Base-by-base conservation (phyloP, 1,139 yeast species). In the Geotrichum fermentans region DNA sequence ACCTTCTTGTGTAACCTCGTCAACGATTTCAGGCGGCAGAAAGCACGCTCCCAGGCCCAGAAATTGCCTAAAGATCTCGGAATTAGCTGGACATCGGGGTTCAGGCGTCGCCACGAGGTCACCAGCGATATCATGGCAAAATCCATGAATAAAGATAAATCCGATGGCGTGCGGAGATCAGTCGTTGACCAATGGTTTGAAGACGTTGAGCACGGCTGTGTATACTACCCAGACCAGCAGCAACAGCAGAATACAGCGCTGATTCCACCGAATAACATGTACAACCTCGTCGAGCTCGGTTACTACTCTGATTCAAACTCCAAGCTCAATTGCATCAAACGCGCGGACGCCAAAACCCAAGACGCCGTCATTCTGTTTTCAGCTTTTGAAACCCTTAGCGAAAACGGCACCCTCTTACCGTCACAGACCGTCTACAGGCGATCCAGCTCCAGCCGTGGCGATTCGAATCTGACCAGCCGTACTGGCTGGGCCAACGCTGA, bases 61-160 rank as follows among this genome's bases (percentile, higher is more conserved):
- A 10, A n/a, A 22, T 33, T 43, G 5, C 40, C 39, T 4, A 48
- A 43, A 18, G 43, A 43, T 14, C 30, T 48, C 4, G 51, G 51
- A 8, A 32, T 48, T 24, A 29, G 40, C 14, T 48, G 51, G 51
- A 43, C 51, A 10, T 44, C 47, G 2, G 51, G 51, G 8, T 48
- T 48, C 35, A 29, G 47, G 14, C 42, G 46, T 8, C 28, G 51
- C 1, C 43, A 47, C 24, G 34, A 33, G 10, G 33, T 32, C 8
- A 41, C 32, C 16, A 43, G 40, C 11, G 44, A 47, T 5, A 38
- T 47, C 14, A 44, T 44, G 48, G 26, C 39, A 2, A 30, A 24
- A 21, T 44, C 48, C 2, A 39, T 47, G 47, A 43, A 40, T 26
- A 38, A 37, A 11, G 36, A 47, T n/a, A 43, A 39, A 16, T 10